Conservation (phyloP, 2,329 filamentous ascomycete species). For the Onygenales sp. region DNA sequence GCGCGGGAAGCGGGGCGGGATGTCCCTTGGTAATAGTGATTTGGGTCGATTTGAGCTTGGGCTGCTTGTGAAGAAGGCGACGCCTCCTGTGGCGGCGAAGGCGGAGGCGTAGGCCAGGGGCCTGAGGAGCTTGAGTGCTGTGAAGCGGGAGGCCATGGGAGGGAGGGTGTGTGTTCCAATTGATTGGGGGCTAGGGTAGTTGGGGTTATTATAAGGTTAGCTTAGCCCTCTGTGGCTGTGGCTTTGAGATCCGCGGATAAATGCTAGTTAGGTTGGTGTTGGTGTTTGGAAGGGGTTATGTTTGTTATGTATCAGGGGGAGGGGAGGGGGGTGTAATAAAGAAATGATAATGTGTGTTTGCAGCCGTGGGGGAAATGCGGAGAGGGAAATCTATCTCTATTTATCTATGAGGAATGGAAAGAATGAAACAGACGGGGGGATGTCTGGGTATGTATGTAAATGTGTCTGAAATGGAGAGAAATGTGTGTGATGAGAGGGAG, state of each 20-base stretch:
- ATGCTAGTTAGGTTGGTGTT: not conserved
- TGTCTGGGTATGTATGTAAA: not conserved
- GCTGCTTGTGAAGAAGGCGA: not conserved
- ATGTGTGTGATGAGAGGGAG: not conserved
- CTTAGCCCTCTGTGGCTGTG: not conserved
- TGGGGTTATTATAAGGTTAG: no score
- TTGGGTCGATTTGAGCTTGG: not conserved
- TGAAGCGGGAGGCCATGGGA: conserved; percentile 1
- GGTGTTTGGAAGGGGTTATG: no score
- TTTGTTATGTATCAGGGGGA: not conserved
- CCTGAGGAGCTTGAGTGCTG: not conserved
- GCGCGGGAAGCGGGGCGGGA: conserved; percentile 31
- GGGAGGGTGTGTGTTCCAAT: not conserved
- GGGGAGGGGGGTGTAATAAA: not conserved
- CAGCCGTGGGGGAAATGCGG: not conserved
- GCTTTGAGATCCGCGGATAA: not conserved
- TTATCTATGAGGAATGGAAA: not conserved
- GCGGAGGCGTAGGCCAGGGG: not conserved
- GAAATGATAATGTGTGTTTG: not conserved
- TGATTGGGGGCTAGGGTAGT: not conserved
- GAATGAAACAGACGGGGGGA: not conserved
- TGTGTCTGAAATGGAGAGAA: no score
- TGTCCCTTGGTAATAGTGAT: conserved; percentile 2
- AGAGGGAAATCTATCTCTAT: not conserved
- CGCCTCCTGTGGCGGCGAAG: not conserved